Percentiles rank a stretch among this genome's conserved stretches.
These are phyloP conservation scores for Colletotrichum simmondsii DNA, from an alignment of 2,329 filamentous ascomycete species.

Conservation along the genomic window DNA sequence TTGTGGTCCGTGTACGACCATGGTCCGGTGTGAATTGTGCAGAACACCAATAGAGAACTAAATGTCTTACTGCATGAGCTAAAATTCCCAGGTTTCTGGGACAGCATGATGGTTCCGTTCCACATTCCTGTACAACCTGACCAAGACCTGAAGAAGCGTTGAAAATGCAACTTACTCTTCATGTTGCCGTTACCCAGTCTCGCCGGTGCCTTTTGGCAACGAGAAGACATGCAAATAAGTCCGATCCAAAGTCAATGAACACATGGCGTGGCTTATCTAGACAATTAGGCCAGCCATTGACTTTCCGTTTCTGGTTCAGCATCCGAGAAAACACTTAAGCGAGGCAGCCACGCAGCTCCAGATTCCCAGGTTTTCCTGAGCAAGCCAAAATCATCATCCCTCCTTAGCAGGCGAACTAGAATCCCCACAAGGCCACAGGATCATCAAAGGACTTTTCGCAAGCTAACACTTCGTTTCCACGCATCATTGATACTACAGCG, in stretches of 20 bases:
- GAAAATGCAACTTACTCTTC: neutral
- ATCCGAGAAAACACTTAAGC: neutral
- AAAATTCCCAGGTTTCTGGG: neutral
- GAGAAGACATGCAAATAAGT: neutral
- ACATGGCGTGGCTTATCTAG: neutral
- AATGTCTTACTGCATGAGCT: neutral
- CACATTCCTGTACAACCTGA: neutral
- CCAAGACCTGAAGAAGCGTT: neutral
- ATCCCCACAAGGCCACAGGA: constrained; percentile 6
- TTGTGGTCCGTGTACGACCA: neutral
- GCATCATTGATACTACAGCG: neutral
- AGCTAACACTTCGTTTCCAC: neutral
- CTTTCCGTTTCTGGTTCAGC: neutral
- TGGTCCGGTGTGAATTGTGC: neutral
- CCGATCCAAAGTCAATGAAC: neutral
- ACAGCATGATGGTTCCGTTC: neutral
- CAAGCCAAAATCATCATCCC: neutral
- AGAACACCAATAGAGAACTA: neutral
- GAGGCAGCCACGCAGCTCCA: neutral
- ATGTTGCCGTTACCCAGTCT: neutral
- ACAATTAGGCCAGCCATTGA: neutral
- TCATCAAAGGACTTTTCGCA: constrained; percentile 5
- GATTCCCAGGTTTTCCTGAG: neutral
- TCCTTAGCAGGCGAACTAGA: neutral
- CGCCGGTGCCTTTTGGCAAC: neutral